Conservation (phyloP, 768 basidiomycete species). For the Boletus huronensis region DNA sequence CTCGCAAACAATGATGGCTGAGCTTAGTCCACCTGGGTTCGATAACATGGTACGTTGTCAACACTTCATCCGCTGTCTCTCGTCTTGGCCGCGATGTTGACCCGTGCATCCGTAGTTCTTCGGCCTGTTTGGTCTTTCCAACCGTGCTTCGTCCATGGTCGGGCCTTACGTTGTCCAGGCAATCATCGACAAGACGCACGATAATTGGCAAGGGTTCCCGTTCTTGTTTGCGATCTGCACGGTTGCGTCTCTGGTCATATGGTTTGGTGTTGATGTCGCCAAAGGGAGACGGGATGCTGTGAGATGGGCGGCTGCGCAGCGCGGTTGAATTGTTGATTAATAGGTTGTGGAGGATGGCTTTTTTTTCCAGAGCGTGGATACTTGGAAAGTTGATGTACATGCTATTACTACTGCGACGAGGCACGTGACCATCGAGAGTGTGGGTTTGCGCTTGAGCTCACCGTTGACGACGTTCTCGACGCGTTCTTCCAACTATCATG, state of each 20-base stretch:
- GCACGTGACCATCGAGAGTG: neutral
- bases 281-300: constrained; percentile 40
- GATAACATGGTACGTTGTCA: constrained; percentile 61
- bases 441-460: neutral
- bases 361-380: neutral
- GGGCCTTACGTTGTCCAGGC: constrained; percentile 84
- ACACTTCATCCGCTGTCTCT: neutral
- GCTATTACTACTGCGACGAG: too few species aligned
- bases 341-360: neutral
- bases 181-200: constrained; percentile 67
- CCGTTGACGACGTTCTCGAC: neutral
- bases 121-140: constrained; percentile 80
- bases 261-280: constrained; percentile 22
- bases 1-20: constrained; percentile 86
- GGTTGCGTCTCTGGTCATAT: constrained; percentile 67
- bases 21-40: constrained; percentile 82
- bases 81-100: neutral
- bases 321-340: constrained; percentile 1
- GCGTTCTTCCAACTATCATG: constrained; percentile 38
- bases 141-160: constrained; percentile 82
- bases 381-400: too few species aligned
- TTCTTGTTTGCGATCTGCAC: constrained; percentile 75
- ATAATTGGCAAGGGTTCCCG: constrained; percentile 83
- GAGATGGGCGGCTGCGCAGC: constrained; percentile 45
- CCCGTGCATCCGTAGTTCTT: constrained; percentile 55